phyloP scores from a whole-genome alignment of 176 grass and related monocot species.

The Zoysia pacifica region DNA sequence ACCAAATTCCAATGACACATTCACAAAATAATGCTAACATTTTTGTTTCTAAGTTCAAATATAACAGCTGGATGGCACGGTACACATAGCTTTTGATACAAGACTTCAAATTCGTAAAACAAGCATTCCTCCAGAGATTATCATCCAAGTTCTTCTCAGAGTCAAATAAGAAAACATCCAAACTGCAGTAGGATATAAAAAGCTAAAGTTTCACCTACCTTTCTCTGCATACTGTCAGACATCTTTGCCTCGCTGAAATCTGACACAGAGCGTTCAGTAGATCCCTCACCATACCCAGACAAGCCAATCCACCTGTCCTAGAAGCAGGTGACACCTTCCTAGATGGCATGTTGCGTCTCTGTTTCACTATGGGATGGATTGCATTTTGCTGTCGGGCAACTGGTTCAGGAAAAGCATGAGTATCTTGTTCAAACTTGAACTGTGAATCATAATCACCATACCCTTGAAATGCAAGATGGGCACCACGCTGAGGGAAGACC shows the following conservation, averaged over 20 bases:
- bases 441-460: slow-evolving; percentile 54
- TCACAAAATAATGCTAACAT: slow-evolving; percentile 20
- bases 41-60: neutral
- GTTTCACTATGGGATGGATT: slow-evolving; percentile 49
- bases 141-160: neutral
- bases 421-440: slow-evolving; percentile 48
- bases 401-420: slow-evolving; percentile 45
- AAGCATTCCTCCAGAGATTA: no score
- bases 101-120: no score
- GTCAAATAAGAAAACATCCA: slow-evolving; percentile 1
- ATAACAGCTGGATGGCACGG: no score
- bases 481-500: slow-evolving; percentile 48
- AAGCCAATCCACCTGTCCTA: slow-evolving; percentile 57
- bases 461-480: slow-evolving; percentile 43
- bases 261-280: slow-evolving; percentile 46
- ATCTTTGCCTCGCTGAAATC: slow-evolving; percentile 61
- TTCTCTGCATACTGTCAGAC: slow-evolving; percentile 93
- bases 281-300: slow-evolving; percentile 62
- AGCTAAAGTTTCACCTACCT: slow-evolving; percentile 52
- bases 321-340: slow-evolving; percentile 65
- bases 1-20: neutral
- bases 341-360: slow-evolving; percentile 65
- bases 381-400: slow-evolving; percentile 43
- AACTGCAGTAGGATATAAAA: slow-evolving; percentile 19
- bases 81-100: no score